These are phyloP conservation scores for Gyromitra esculenta DNA, from an alignment of 2,329 filamentous ascomycete genomes.

Conservation along the genomic window DNA sequence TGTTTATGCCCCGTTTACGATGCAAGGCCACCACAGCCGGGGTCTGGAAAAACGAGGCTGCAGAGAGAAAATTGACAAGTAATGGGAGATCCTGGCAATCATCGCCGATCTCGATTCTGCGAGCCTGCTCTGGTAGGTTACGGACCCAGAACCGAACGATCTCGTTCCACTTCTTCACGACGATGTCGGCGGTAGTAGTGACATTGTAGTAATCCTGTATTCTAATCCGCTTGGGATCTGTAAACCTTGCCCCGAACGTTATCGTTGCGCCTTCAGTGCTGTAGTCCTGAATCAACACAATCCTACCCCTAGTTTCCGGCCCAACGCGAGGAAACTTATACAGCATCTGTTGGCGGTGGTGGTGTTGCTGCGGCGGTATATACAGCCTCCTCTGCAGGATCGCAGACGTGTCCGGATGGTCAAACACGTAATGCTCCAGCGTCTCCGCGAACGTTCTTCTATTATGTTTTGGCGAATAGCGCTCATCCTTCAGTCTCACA, in stretches of 20 bases:
- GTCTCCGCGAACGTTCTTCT: slow-evolving; percentile 62
- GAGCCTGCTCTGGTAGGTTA: slow-evolving; percentile 15
- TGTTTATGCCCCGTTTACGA: slow-evolving; percentile 27
- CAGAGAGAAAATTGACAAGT: slow-evolving; percentile 39
- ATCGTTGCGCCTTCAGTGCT: slow-evolving; percentile 45
- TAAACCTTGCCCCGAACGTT: slow-evolving; percentile 18
- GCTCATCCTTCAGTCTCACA: slow-evolving; percentile 66
- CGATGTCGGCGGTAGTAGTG: slow-evolving; percentile 15
- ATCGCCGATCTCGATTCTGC: background rate
- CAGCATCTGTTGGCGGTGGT: background rate
- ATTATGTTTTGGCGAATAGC: slow-evolving; percentile 59
- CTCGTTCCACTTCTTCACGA: slow-evolving; percentile 31
- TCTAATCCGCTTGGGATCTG: background rate
- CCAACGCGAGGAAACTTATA: slow-evolving; percentile 63
- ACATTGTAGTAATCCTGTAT: slow-evolving; percentile 38
- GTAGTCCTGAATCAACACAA: slow-evolving; percentile 66
- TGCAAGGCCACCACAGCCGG: slow-evolving; percentile 29
- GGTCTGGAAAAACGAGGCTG: slow-evolving; percentile 18
- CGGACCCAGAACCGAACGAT: slow-evolving; percentile 35
- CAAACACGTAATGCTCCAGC: slow-evolving; percentile 62
- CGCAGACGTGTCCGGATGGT: slow-evolving; percentile 59
- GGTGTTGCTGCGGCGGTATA: background rate
- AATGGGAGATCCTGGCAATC: slow-evolving; percentile 30
- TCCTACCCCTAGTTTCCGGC: slow-evolving; percentile 62
- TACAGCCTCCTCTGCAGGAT: slow-evolving; percentile 22